Evolutionary conservation across 768 basidiomycete species (phyloP).

Genomic region (Rickenella mellea): DNA sequence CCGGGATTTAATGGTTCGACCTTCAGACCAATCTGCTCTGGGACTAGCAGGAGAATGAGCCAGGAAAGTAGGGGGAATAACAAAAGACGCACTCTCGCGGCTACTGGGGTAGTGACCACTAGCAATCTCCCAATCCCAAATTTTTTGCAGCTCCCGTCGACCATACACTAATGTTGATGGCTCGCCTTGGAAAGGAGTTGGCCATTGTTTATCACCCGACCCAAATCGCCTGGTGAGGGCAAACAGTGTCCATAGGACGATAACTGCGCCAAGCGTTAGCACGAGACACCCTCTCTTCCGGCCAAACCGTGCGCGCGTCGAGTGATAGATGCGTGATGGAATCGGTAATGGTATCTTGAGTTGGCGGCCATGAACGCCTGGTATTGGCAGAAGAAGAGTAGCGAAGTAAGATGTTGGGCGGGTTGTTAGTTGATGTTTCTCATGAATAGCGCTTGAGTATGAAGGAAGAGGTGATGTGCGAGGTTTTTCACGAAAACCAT

Average conservation of each 20-base stretch:
- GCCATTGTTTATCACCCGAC: slow-evolving; percentile 54
- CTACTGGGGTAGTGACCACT: slow-evolving; percentile 92
- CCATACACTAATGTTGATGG: slow-evolving; percentile 66
- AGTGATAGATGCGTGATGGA: slow-evolving; percentile 48
- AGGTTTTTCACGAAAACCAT: slow-evolving; percentile 35
- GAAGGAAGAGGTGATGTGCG: slow-evolving; percentile 31
- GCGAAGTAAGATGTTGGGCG: slow-evolving; percentile 43
- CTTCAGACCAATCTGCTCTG: slow-evolving; percentile 54
- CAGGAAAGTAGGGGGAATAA: background rate
- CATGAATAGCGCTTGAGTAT: slow-evolving; percentile 51
- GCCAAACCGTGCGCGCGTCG: slow-evolving; percentile 46
- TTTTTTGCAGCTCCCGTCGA: slow-evolving; percentile 72
- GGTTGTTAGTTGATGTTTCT: slow-evolving; percentile 49
- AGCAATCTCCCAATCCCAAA: slow-evolving; percentile 94
- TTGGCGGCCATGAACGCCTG: slow-evolving; percentile 45
- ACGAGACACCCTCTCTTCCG: slow-evolving; percentile 47
- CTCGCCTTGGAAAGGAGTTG: slow-evolving; percentile 39
- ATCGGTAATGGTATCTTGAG: slow-evolving; percentile 54
- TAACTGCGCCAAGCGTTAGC: slow-evolving; percentile 36
- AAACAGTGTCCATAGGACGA: slow-evolving; percentile 44
- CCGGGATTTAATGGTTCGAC: slow-evolving; percentile 60
- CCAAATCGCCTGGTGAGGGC: slow-evolving; percentile 54
- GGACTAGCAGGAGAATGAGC: slow-evolving; percentile 36
- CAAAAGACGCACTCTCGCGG: slow-evolving; percentile 57
- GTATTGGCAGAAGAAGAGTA: slow-evolving; percentile 49